Conservation (phyloP, 2,329 filamentous ascomycete species). For the Diaporthe velutina region DNA sequence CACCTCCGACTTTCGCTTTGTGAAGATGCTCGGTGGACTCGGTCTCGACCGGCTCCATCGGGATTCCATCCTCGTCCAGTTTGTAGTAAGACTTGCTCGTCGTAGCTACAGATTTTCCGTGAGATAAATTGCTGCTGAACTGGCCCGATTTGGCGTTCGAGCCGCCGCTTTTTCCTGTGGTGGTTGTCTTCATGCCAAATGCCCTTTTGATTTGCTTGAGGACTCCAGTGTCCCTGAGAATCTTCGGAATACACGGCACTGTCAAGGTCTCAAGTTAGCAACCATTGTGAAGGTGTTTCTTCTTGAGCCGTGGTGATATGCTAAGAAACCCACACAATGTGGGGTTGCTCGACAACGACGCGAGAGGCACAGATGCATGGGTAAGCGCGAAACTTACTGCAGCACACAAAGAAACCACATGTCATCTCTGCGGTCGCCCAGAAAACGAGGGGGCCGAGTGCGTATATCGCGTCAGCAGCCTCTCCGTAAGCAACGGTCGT, state of each 20-base stretch:
- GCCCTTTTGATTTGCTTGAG: slow-evolving; percentile 41
- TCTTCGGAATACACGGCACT: slow-evolving; percentile 39
- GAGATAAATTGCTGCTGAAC: background rate
- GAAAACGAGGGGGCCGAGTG: slow-evolving; percentile 55
- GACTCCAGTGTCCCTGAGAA: slow-evolving; percentile 40
- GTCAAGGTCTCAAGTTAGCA: background rate
- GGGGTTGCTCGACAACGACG: background rate
- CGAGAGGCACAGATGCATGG: background rate
- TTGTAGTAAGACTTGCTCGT: slow-evolving; percentile 35
- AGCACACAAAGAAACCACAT: slow-evolving; percentile 54
- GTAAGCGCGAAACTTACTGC: slow-evolving; percentile 8
- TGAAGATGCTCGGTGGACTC: slow-evolving; percentile 27
- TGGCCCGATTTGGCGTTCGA: background rate
- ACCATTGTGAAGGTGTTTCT: background rate
- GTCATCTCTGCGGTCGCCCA: slow-evolving; percentile 61
- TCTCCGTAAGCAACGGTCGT: slow-evolving; percentile 49
- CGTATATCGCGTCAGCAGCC: slow-evolving; percentile 51
- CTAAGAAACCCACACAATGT: no score
- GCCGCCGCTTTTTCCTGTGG: background rate
- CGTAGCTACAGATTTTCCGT: background rate
- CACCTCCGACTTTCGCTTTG: background rate
- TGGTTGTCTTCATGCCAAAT: slow-evolving; percentile 40
- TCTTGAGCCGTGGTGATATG: background rate
- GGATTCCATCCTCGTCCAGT: slow-evolving; percentile 35
- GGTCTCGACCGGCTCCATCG: slow-evolving; percentile 3